phyloP scores from a whole-genome alignment of 1,284 basidiomycete species.

The Ganoderma sinense region DNA sequence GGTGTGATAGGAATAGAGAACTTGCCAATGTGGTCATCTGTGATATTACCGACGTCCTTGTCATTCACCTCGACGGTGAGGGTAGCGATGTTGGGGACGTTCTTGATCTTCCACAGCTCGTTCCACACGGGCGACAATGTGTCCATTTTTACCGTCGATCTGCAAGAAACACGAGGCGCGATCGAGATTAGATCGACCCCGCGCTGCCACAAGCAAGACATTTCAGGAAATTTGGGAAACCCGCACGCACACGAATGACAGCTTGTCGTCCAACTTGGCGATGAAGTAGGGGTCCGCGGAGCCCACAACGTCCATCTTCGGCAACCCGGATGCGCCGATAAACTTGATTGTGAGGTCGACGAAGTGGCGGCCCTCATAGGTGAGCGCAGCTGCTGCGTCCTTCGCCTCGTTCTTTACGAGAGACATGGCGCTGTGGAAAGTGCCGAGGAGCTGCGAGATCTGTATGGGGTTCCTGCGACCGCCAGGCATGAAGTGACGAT shows the following conservation, averaged over 20 bases:
- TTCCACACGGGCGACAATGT: conserved; percentile 77
- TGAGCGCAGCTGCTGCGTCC: conserved; percentile 24
- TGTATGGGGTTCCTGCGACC: conserved; percentile 29
- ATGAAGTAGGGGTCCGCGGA: conserved; percentile 76
- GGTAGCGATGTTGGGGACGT: conserved; percentile 68
- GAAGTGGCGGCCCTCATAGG: conserved; percentile 37
- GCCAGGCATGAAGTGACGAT: conserved; percentile 21
- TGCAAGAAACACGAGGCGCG: conserved; percentile 35
- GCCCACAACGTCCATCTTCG: conserved; percentile 76
- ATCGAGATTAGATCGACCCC: neutral
- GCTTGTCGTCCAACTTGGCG: conserved; percentile 65
- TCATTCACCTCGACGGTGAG: conserved; percentile 67
- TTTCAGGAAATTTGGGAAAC: neutral
- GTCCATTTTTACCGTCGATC: conserved; percentile 68
- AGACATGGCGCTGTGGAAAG: conserved; percentile 30
- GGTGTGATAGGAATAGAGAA: conserved; percentile 59
- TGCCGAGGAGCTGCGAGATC: conserved; percentile 32
- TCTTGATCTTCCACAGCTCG: conserved; percentile 73
- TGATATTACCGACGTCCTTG: conserved; percentile 66
- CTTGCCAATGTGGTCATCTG: conserved; percentile 73
- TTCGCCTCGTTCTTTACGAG: conserved; percentile 25
- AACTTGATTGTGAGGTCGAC: conserved; percentile 69
- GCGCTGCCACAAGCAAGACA: neutral
- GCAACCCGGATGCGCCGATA: conserved; percentile 70
- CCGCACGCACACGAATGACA: conserved; percentile 64